phyloP scores from a whole-genome alignment of 345 rosid genomes.

The Hevea brasiliensis region DNA sequence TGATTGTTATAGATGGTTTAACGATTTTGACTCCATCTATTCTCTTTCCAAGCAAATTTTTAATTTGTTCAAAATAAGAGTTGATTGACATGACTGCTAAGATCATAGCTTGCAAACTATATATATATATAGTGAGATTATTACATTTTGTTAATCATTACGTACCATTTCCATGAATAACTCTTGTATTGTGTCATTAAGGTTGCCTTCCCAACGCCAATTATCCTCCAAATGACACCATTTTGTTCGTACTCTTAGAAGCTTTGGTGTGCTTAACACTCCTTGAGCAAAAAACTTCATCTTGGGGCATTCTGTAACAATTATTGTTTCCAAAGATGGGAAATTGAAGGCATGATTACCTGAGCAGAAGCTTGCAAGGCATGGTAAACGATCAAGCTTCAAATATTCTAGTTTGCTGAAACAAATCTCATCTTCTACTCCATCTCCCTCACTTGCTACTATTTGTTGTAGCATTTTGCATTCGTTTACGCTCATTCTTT shows the following conservation, averaged over 20 bases:
- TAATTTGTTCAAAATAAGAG: too few relatives aligned
- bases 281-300: slow-evolving; percentile 6
- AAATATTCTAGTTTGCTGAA: not conserved
- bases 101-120: too few relatives aligned
- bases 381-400: slow-evolving; percentile 1
- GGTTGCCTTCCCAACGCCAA: not conserved
- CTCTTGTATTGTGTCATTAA: not conserved
- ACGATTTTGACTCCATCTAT: too few relatives aligned
- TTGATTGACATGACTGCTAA: too few relatives aligned
- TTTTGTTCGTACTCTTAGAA: not conserved
- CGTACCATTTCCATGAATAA: not conserved
- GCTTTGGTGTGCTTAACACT: not conserved
- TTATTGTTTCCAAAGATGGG: not conserved
- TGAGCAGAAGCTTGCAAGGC: slow-evolving; percentile 8
- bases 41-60: too few relatives aligned
- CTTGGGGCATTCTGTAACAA: not conserved
- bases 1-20: too few relatives aligned
- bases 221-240: not conserved
- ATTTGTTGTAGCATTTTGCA: too few relatives aligned
- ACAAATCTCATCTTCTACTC: not conserved
- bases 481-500: too few relatives aligned
- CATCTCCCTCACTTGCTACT: not conserved
- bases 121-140: too few relatives aligned
- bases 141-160: too few relatives aligned
- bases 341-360: not conserved